These are phyloP conservation scores for Purshia tridentata DNA, from an alignment of 306 rosid species.

Conservation along the genomic window DNA sequence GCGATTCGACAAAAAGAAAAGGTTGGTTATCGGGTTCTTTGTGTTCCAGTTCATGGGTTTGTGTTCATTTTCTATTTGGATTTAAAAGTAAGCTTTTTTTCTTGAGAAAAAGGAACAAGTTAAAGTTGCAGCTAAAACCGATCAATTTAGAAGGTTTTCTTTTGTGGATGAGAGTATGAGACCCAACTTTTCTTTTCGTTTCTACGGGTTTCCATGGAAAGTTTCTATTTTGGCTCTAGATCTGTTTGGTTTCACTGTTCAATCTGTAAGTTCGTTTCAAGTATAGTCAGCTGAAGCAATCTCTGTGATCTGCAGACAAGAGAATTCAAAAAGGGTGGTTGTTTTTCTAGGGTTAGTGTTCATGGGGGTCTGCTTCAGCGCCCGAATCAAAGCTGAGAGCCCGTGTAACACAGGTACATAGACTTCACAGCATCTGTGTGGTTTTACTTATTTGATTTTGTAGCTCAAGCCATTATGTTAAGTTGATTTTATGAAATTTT, in stretches of 20 bases:
- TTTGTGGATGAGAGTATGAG: conserved; percentile 16
- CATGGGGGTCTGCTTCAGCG: conserved; percentile 57
- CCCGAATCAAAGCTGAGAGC: conserved; percentile 54
- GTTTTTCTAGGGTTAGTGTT: conserved; percentile 17
- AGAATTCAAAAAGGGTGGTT: conserved; percentile 24
- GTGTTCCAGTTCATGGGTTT: conserved; percentile 11
- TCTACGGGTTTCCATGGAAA: not conserved
- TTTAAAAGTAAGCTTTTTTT: not conserved
- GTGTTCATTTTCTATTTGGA: not conserved
- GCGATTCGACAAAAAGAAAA: not conserved
- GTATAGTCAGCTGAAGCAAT: conserved; percentile 11
- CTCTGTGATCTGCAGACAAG: conserved; percentile 37
- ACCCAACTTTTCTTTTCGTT: not conserved
- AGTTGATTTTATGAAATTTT: not conserved
- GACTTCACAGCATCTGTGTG: not conserved
- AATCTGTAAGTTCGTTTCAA: conserved; percentile 6
- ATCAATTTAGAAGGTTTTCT: conserved; percentile 5
- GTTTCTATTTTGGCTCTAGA: conserved; percentile 26
- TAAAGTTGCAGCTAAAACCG: conserved; percentile 3
- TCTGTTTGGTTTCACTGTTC: conserved; percentile 28
- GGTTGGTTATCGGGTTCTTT: conserved; percentile 22
- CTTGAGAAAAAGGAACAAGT: not conserved
- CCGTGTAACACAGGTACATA: conserved; percentile 40
- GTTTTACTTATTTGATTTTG: not conserved
- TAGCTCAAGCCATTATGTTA: not conserved